These are phyloP conservation scores for Pseudozyma flocculosa DNA, from an alignment of 1,284 basidiomycete genomes.

Conservation along the genomic window DNA sequence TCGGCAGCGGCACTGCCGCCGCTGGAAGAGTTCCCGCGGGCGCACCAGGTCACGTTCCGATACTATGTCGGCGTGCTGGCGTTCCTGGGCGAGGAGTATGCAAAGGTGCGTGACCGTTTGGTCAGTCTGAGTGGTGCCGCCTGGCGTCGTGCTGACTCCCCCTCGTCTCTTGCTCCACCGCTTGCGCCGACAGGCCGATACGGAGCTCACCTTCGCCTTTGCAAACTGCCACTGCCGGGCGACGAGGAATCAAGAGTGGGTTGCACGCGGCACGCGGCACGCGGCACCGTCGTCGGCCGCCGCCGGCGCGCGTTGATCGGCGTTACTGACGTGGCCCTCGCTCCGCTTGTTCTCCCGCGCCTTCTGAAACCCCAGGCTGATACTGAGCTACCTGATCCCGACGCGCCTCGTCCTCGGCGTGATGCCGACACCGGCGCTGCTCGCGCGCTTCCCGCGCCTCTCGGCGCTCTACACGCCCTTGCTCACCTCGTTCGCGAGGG, in stretches of 20 bases:
- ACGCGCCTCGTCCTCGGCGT: constrained; percentile 81
- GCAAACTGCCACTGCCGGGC: constrained; percentile 73
- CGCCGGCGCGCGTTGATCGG: no score
- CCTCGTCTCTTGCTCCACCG: no score
- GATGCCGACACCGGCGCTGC: constrained; percentile 71
- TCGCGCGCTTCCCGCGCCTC: constrained; percentile 72
- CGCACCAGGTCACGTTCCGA: constrained; percentile 74
- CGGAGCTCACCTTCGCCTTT: constrained; percentile 78
- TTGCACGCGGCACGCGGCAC: background rate
- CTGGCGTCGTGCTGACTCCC: no score
- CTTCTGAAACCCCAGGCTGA: no score
- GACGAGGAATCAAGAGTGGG: constrained; percentile 77
- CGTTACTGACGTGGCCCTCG: no score
- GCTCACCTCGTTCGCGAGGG: constrained; percentile 71
- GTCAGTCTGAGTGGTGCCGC: no score
- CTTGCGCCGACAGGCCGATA: constrained; percentile 77
- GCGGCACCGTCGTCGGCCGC: no score
- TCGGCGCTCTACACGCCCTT: constrained; percentile 76
- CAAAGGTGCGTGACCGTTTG: constrained; percentile 7
- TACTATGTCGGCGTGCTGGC: constrained; percentile 93
- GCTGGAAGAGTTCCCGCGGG: constrained; percentile 72
- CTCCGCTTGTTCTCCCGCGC: no score
- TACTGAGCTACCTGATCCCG: constrained; percentile 85
- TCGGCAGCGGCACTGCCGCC: constrained; percentile 83
- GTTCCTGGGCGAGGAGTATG: constrained; percentile 87